A percentile compares a stretch with the other conserved stretches of the same genome.
Conservation (phyloP, 2,329 filamentous ascomycete genomes). For the Arachnomyces sp. region DNA sequence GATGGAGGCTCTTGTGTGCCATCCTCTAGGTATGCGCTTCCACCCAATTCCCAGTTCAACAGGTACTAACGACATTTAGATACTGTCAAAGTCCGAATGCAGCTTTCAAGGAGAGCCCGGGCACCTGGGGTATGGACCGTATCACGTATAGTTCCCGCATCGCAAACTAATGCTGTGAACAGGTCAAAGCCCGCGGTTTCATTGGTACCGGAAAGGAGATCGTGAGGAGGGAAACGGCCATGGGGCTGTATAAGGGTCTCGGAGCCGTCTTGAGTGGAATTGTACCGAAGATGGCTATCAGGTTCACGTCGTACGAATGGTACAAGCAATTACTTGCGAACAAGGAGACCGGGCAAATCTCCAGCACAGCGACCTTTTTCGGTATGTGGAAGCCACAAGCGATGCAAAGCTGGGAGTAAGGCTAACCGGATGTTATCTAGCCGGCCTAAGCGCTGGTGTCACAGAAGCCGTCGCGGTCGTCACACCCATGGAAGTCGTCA, state of each 20-base stretch:
- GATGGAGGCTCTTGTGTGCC: slow-evolving; percentile 97
- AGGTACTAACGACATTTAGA: slow-evolving; percentile 45
- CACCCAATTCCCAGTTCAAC: slow-evolving; percentile 4
- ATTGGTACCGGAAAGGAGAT: slow-evolving; percentile 79
- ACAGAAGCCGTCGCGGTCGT: slow-evolving; percentile 96
- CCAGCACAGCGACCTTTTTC: slow-evolving; percentile 64
- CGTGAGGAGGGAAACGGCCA: slow-evolving; percentile 77
- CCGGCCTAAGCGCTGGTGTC: slow-evolving; percentile 84
- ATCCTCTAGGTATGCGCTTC: slow-evolving; percentile 67
- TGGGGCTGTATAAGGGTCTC: slow-evolving; percentile 96
- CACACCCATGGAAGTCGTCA: slow-evolving; percentile 98
- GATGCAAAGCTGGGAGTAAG: background rate
- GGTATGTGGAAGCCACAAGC: slow-evolving; percentile 38
- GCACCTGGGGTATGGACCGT: slow-evolving; percentile 60
- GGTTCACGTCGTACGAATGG: slow-evolving; percentile 92
- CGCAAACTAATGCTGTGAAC: background rate
- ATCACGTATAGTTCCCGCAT: background rate
- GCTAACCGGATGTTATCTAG: slow-evolving; percentile 32
- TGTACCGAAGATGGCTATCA: slow-evolving; percentile 98
- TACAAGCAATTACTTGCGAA: slow-evolving; percentile 82
- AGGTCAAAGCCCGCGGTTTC: slow-evolving; percentile 76
- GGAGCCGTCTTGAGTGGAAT: slow-evolving; percentile 94
- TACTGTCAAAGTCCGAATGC: slow-evolving; percentile 99
- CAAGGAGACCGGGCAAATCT: slow-evolving; percentile 58
- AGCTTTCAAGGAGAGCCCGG: slow-evolving; percentile 79